Base-by-base conservation (phyloP, 2,329 filamentous ascomycete genomes). In the Fusarium pininemorale region DNA sequence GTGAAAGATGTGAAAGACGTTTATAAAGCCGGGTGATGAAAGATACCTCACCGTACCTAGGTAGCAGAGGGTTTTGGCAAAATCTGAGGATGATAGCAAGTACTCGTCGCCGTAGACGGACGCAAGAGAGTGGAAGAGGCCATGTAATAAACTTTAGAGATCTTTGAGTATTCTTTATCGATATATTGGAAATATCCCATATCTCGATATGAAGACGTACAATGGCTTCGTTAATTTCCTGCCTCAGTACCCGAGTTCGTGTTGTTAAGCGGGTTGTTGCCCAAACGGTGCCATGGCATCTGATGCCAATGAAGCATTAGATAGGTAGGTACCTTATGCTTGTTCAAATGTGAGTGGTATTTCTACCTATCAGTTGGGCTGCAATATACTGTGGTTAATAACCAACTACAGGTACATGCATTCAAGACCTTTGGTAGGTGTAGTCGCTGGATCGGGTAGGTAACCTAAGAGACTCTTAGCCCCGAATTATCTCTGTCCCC, bases 401-500 rank as follows among this genome's bases (percentile, higher is more conserved):
- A 30, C 47, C 32, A 41, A 37, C 26, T 47, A 28, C 24, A 51
- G 48, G 48, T 24, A 20, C n/a, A 20, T 35, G 22, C 32, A 24
- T 35, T 18, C 22, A 22, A 32, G 30, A 24, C 48, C 48, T 37
- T 48, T 15, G 39, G 24, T 18, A 56, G 18, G 32, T 67, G 42
- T 64, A 58, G 24, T 60, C 38, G 22, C 47, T 64, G 28, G 51
- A 28, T 30, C 37, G 38, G 30, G 32, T 53, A 37, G 30, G 30
- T 51, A 35, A 50, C 47, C 47, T 24, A 51, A 51, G 50, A 51
- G 32, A 37, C 50, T 37, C 50, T 51, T 67, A 73, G 54, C 53
- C 54, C 63, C 60, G n/a, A 57, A 50, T 69, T 60, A 54, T 66
- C 16, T 32, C 54, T 44, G 63, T 70, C 72, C 47, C 72, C 72